Conservation (phyloP, 495 filamentous ascomycete species). For the Tuber aestivum region DNA sequence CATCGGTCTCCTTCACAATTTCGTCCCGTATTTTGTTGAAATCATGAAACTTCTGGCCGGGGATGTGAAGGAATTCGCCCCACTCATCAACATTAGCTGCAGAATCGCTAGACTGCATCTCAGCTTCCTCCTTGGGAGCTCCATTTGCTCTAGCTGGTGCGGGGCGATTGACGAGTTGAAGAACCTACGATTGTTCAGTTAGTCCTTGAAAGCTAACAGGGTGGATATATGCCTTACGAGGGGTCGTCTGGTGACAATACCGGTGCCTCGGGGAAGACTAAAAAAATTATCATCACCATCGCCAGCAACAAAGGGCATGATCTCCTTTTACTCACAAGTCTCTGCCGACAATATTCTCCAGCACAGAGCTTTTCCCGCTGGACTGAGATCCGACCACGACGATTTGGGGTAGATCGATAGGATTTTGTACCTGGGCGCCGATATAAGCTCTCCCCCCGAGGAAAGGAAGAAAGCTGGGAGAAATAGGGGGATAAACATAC, state of each 20-base stretch:
- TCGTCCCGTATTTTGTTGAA: conserved; percentile 99
- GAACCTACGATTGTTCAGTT: conserved; percentile 46
- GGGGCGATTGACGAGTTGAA: conserved; percentile 93
- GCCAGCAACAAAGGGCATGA: conserved; percentile 16
- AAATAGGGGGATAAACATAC: conserved; percentile 53
- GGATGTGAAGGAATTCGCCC: conserved; percentile 98
- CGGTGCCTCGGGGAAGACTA: conserved; percentile 93
- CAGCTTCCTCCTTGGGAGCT: conserved; percentile 55
- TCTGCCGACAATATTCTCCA: conserved; percentile 98
- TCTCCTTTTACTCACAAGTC: conserved; percentile 70
- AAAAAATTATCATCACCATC: conserved; percentile 16
- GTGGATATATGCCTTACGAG: conserved; percentile 49
- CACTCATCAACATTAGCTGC: conserved; percentile 92
- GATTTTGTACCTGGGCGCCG: conserved; percentile 69
- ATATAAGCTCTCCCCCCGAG: neutral
- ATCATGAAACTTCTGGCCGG: conserved; percentile 96
- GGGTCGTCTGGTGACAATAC: conserved; percentile 93
- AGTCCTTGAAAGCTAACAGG: neutral
- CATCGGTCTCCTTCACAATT: conserved; percentile 93
- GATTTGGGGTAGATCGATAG: conserved; percentile 98
- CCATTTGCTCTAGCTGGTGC: conserved; percentile 63
- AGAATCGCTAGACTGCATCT: conserved; percentile 60
- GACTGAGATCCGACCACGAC: conserved; percentile 98
- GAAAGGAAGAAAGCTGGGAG: conserved; percentile 4
- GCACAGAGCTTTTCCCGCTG: conserved; percentile 98